Evolutionary conservation across 768 basidiomycete species (phyloP).

Genomic region (Suillus sp.): DNA sequence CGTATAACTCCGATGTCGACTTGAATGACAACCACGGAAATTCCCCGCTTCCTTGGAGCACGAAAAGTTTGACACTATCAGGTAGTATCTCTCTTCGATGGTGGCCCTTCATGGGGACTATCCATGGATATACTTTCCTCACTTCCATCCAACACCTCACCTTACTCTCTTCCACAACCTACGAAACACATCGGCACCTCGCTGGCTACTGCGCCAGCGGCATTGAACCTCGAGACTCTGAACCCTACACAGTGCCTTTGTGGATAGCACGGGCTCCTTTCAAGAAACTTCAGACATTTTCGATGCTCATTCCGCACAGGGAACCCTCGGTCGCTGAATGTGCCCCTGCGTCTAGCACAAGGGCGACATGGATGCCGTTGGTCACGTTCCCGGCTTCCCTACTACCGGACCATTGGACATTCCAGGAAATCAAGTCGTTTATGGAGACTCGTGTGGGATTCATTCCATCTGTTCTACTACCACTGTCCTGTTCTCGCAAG

Average conservation of each 20-base stretch:
- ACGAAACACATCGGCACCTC: not conserved
- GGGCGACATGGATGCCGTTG: not conserved
- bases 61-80: slow-evolving; percentile 32
- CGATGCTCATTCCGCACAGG: not conserved
- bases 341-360: not conserved
- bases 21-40: slow-evolving; percentile 14
- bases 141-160: slow-evolving; percentile 39
- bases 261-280: slow-evolving; percentile 30
- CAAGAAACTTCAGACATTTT: slow-evolving; percentile 24
- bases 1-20: not conserved
- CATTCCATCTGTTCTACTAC: not conserved
- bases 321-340: not conserved
- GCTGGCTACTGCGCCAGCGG: too few species aligned
- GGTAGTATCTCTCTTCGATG: slow-evolving; percentile 31
- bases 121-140: slow-evolving; percentile 37
- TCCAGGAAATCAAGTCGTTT: not conserved
- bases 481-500: not conserved
- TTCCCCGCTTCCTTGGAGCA: slow-evolving; percentile 28
- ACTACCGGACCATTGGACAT: not conserved
- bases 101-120: slow-evolving; percentile 35
- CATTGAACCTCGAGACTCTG: not conserved
- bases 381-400: not conserved
- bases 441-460: not conserved
- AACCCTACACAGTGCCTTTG: slow-evolving; percentile 4
- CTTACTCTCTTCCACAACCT: slow-evolving; percentile 19